phyloP scores from a whole-genome alignment of 2,329 filamentous ascomycete genomes.

The Shiraia bambusicola region DNA sequence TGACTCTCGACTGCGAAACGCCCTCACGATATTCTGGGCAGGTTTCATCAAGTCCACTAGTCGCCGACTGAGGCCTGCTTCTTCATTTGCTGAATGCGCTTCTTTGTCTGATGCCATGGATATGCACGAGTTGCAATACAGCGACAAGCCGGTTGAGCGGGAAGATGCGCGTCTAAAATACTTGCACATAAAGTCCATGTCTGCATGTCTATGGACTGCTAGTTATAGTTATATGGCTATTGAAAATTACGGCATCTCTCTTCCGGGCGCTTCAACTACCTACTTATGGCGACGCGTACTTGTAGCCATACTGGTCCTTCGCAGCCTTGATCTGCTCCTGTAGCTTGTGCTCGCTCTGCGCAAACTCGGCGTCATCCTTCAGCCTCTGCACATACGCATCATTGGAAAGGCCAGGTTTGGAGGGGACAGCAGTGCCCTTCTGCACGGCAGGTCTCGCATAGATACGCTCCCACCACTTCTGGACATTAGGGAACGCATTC shows the following conservation, averaged over 20 bases:
- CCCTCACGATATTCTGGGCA: slow-evolving; percentile 2
- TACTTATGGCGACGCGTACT: slow-evolving; percentile 44
- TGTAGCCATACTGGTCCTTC: slow-evolving; percentile 51
- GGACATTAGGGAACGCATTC: slow-evolving; percentile 46
- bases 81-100: not conserved
- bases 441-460: slow-evolving; percentile 47
- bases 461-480: slow-evolving; percentile 50
- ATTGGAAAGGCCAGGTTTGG: slow-evolving; percentile 46
- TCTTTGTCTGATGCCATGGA: not conserved
- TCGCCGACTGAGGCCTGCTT: not conserved
- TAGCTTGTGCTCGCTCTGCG: slow-evolving; percentile 48
- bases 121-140: not conserved
- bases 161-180: not conserved
- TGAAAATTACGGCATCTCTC: not conserved
- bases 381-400: slow-evolving; percentile 44
- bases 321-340: slow-evolving; percentile 42
- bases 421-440: slow-evolving; percentile 42
- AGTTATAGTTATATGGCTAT: not conserved
- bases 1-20: slow-evolving; percentile 11
- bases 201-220: not conserved
- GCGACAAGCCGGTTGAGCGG: not conserved
- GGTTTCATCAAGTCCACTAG: slow-evolving; percentile 13
- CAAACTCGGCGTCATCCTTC: slow-evolving; percentile 52
- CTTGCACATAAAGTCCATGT: not conserved
- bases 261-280: slow-evolving; percentile 1